Evolutionary conservation across 2,329 filamentous ascomycete species (phyloP).

Genomic region (Magnaporthiopsis incrustans): DNA sequence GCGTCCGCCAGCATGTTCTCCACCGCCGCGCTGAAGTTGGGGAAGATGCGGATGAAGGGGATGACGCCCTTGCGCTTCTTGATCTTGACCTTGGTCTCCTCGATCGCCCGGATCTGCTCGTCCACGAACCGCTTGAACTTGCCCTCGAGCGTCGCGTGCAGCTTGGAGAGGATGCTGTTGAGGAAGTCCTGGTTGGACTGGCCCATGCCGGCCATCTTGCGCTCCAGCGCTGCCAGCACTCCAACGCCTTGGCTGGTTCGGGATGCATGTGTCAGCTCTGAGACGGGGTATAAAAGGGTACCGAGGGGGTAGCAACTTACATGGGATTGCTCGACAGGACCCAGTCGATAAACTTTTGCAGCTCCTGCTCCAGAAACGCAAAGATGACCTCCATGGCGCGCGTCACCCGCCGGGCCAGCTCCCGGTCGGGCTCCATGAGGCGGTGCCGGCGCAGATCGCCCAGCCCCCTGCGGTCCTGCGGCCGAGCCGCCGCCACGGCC

Average conservation of each 20-base stretch:
- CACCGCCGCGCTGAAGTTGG: slow-evolving; percentile 70
- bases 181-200: slow-evolving; percentile 93
- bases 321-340: slow-evolving; percentile 71
- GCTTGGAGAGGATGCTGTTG: slow-evolving; percentile 65
- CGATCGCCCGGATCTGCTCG: slow-evolving; percentile 89
- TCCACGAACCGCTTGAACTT: slow-evolving; percentile 87
- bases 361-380: slow-evolving; percentile 68
- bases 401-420: slow-evolving; percentile 76
- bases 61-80: slow-evolving; percentile 98
- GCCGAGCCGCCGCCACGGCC: slow-evolving; percentile 56
- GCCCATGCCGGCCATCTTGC: slow-evolving; percentile 68
- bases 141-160: slow-evolving; percentile 65
- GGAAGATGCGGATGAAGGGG: slow-evolving; percentile 89
- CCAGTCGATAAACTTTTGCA: slow-evolving; percentile 79
- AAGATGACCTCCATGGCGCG: slow-evolving; percentile 86
- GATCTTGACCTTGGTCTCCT: slow-evolving; percentile 97
- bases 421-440: slow-evolving; percentile 81
- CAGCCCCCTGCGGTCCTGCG: slow-evolving; percentile 55
- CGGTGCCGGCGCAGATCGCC: slow-evolving; percentile 67
- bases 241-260: slow-evolving; percentile 72
- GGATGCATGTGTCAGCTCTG: background rate
- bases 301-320: slow-evolving; percentile 40
- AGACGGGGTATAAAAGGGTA: background rate
- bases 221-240: slow-evolving; percentile 72
- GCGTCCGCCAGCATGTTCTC: slow-evolving; percentile 70